Evolutionary conservation across 805 yeast genomes (phyloP), one percentile per base, ranked within the genome.

Genomic region (Pachysolen tannophilus): DNA sequence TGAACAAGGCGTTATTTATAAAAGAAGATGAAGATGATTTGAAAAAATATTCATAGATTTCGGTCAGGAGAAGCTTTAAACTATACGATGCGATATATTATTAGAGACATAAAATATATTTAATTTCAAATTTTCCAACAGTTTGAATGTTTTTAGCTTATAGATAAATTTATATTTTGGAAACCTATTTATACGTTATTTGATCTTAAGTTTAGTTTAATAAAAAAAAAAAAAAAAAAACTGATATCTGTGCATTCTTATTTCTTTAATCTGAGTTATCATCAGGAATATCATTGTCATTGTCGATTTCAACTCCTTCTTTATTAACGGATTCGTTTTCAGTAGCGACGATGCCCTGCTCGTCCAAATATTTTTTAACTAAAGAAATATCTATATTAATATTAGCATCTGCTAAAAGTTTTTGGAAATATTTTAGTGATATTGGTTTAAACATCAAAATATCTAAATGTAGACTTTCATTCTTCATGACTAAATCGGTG

Each of bases 401-500:
- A n/a, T 42, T 40, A 8, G 45, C 28, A 23, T 45, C 18, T 5
- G 25, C 42, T 21, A 54, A 35, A n/a, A 38, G 18, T 10, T 33
- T 32, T 15, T 35, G 31, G 19, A 56, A 39, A 4, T 33, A 36
- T 18, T 40, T 35, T 7, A 55, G 20, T 18, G 46, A 42, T 3
- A 57, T 15, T 2, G 62, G 62, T 29, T 45, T 37, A 34, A 47
- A 47, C 2, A 41, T 33, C 10, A 55, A 23, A 7, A 56, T 42
- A 4, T 48, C 43, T 1, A 28, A 19, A 30, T 43, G 40, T 8
- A 50, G 26, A 7, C 31, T 39, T 6, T 34, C 32, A 24, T 53
- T 44, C 9, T 35, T 18, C 17, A 37, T 28, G 7, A 57, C 14
- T 6, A 47, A 13, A 1, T 34, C 21, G 6, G 49, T 42, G 8